These are phyloP conservation scores for Hypoxylon sp. DNA, from an alignment of 2,329 filamentous ascomycete genomes.

Conservation along the genomic window DNA sequence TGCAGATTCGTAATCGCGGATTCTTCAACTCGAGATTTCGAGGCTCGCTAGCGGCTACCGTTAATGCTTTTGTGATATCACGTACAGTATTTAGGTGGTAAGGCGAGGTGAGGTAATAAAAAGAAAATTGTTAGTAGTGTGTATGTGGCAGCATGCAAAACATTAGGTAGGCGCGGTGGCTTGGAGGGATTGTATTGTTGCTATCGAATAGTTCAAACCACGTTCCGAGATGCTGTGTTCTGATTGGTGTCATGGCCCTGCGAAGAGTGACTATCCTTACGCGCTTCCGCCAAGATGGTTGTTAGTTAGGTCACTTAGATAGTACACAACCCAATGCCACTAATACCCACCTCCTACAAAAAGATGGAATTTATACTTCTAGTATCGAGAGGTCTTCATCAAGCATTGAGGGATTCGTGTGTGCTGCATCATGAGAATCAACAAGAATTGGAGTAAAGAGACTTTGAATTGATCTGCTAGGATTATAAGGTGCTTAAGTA, in stretches of 20 bases:
- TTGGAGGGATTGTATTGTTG: slow-evolving; percentile 6
- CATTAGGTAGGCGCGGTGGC: slow-evolving; percentile 18
- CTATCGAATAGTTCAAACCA: slow-evolving; percentile 34
- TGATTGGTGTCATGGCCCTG: slow-evolving; percentile 31
- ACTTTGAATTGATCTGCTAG: neutral
- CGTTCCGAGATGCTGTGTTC: slow-evolving; percentile 28
- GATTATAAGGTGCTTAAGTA: slow-evolving; percentile 32
- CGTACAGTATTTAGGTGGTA: neutral
- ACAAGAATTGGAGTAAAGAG: slow-evolving; percentile 1
- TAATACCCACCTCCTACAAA: slow-evolving; percentile 14
- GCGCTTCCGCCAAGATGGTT: slow-evolving; percentile 33
- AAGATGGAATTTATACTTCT: neutral
- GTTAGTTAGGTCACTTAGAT: slow-evolving; percentile 21
- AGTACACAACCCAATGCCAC: slow-evolving; percentile 12
- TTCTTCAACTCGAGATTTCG: slow-evolving; percentile 5
- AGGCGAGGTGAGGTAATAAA: slow-evolving; percentile 11
- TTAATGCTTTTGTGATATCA: slow-evolving; percentile 9
- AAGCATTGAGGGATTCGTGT: neutral
- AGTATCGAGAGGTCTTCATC: neutral
- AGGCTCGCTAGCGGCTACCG: slow-evolving; percentile 15
- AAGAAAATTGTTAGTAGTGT: slow-evolving; percentile 3
- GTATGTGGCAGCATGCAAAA: slow-evolving; percentile 18
- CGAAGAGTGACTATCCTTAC: slow-evolving; percentile 6
- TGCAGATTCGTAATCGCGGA: slow-evolving; percentile 18
- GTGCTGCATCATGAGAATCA: neutral